Evolutionary conservation across 352 stramenopile species (phyloP), one percentile per base, ranked within the genome.

Genomic region (Globisporangium irregulare): DNA sequence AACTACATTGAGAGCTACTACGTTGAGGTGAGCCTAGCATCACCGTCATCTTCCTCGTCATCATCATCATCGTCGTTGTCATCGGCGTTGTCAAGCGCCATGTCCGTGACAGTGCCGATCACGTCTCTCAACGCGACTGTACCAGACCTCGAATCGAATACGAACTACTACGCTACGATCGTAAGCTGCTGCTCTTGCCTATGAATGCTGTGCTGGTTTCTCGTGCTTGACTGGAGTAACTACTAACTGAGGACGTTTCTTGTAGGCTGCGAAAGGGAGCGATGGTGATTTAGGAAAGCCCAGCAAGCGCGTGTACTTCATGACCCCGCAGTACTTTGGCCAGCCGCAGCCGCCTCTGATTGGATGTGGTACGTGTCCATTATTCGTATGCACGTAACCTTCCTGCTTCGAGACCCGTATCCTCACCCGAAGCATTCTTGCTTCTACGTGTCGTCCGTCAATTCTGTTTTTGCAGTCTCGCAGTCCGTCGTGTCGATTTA

Each of bases 271-370:
- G 1, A 54, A 80, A 24, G 81, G 72, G 4, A 54, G 27, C 18
- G 73, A 83, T 48, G 69, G 55, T 0, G 36, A 74, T 6, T 25
- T 67, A 29, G 80, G 82, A 38, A 53, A 71, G n/a, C 8, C 55
- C 0, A 88, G 73, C 56, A 84, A 78, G 20, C 64, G 58, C 4
- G 65, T 84, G 2, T 82, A 73, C 29, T 88, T 89, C 38, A 79
- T 41, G 36, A 89, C 82, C 2, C 27, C 79, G 0, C 53, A 50
- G 3, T 64, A 66, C 36, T 29, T 63, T 0, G 68, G 75, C n/a
- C 82, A 91, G 56, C 79, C 82, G 18, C 65, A 71, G 15, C 68
- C 76, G 4, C 82, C 82, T 20, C 34, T 67, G 15, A 75, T 89
- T 55, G 76, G 77, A 60, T 91, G 82, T 22, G 77, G 82, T 91